Evolutionary conservation across 495 filamentous ascomycete genomes (phyloP), one percentile per base, ranked within the genome.

Genomic region (Penicillium maclennaniae): DNA sequence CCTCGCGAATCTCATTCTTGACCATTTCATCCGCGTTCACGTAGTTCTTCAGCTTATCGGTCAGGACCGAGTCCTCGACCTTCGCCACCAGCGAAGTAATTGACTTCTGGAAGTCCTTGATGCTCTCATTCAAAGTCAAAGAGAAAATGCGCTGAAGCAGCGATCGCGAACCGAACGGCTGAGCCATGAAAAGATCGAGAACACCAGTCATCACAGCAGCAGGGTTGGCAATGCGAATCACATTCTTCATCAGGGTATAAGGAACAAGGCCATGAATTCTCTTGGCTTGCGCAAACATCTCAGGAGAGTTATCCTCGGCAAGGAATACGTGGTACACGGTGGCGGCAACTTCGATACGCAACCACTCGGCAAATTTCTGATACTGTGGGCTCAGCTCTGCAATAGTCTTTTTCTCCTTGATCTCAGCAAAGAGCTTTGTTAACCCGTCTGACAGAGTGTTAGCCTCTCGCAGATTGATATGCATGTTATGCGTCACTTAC

Each of bases 241-340:
- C 89, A 66, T 97, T 96, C 74, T 98, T 98, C 67, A 98, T 74
- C 51, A 96, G 70, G 0, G 84, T 87, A 65, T 98, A 98, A 0
- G 93, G 93, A 28, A 97, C 86, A 44, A 97, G 78, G 0, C 90
- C 93, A 62, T 98, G 93, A 34, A 97, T 96, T 52, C 85, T 80
- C 70, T 92, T 97, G 3, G 86, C 85, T 65, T 97, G 95, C 4
- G 91, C 91, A 69, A 97, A 96, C 31, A 98, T 66, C 58, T 98
- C 93, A 7, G 92, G 89, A 3, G 91, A 96, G 68, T 98, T 98
- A 65, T 98, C 93, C 67, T 98, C 93, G 34, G 93, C 93, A 38
- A 98, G 80, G 79, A 98, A 98, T 27, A 98, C 75, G 68, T 98
- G 93, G 67, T 98, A 98, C 34, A 98, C 83, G 14, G 93, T 97